These are phyloP conservation scores for Penicillium sp. DNA, from an alignment of 2,329 filamentous ascomycete genomes.

Conservation along the genomic window DNA sequence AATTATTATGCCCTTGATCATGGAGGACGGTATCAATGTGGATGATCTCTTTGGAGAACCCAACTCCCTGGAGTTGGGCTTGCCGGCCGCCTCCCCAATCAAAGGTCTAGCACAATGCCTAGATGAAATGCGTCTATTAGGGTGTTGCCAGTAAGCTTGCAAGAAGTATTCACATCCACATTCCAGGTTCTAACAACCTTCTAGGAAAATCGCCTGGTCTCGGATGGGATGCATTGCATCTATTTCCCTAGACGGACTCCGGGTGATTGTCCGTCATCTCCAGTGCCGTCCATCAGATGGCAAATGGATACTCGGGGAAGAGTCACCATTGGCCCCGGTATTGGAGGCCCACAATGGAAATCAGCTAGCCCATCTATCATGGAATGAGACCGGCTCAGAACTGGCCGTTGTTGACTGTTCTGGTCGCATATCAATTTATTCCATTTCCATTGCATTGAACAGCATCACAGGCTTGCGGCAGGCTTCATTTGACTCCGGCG, in stretches of 20 bases:
- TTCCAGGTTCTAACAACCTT: conserved; percentile 23
- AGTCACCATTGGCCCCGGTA: conserved; percentile 63
- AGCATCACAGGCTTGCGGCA: conserved; percentile 61
- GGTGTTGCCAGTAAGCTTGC: conserved; percentile 74
- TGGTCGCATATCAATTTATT: conserved; percentile 73
- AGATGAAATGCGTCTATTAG: conserved; percentile 71
- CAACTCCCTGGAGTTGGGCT: conserved; percentile 56
- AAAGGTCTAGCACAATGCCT: conserved; percentile 71
- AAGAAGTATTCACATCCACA: background rate
- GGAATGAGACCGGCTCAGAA: conserved; percentile 75
- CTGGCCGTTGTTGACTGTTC: conserved; percentile 78
- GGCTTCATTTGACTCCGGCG: conserved; percentile 65
- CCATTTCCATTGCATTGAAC: conserved; percentile 70
- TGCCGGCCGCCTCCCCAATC: conserved; percentile 51
- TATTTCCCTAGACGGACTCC: conserved; percentile 68
- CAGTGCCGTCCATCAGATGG: conserved; percentile 67
- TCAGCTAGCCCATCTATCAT: conserved; percentile 75
- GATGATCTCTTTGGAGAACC: conserved; percentile 74
- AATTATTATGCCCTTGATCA: conserved; percentile 51
- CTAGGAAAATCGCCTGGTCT: conserved; percentile 81
- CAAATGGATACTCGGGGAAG: conserved; percentile 72
- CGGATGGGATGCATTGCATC: conserved; percentile 81
- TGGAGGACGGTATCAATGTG: conserved; percentile 60
- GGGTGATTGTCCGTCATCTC: conserved; percentile 70
- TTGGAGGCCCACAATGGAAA: conserved; percentile 61